Percentiles rank a stretch among this genome's conserved stretches.
Conservation (phyloP, 331 rosid species). For the Prunus yedoensis region DNA sequence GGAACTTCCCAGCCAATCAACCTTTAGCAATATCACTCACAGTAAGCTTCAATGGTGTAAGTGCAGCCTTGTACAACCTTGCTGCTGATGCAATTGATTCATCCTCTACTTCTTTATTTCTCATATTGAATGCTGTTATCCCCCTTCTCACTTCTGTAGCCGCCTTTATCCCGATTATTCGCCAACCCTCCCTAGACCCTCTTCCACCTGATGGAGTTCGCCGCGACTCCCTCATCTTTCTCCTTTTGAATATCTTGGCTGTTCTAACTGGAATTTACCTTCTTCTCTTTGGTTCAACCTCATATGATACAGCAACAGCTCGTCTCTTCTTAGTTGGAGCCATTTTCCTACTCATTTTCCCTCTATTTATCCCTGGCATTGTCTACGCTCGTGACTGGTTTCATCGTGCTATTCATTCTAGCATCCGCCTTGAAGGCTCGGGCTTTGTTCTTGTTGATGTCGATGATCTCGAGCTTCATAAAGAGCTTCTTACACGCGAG, state of each 20-base stretch:
- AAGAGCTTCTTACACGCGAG: conserved; percentile 59
- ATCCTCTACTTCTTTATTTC: conserved; percentile 58
- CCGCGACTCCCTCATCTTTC: conserved; percentile 69
- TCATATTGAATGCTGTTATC: conserved; percentile 66
- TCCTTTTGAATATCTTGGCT: conserved; percentile 69
- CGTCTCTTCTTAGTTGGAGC: conserved; percentile 68
- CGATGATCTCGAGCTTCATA: conserved; percentile 90
- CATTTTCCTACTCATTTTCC: conserved; percentile 57
- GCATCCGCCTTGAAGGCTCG: conserved; percentile 49
- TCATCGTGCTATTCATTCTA: conserved; percentile 43
- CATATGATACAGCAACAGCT: conserved; percentile 39
- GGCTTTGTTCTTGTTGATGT: conserved; percentile 73
- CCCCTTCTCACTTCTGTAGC: conserved; percentile 68
- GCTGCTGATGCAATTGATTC: conserved; percentile 74
- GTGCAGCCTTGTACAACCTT: conserved; percentile 93
- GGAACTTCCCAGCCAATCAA: conserved; percentile 75
- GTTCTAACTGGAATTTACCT: conserved; percentile 77
- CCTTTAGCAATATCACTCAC: conserved; percentile 90
- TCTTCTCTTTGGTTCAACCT: conserved; percentile 60
- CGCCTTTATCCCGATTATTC: conserved; percentile 72
- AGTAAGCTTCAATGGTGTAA: conserved; percentile 91
- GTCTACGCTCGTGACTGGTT: conserved; percentile 80
- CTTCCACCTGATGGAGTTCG: conserved; percentile 61
- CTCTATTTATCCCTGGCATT: conserved; percentile 71
- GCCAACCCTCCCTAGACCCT: conserved; percentile 67